Percentiles rank a stretch among this genome's conserved stretches.
Evolutionary conservation across 768 basidiomycete species (phyloP).

Genomic region (Panellus pusillus): DNA sequence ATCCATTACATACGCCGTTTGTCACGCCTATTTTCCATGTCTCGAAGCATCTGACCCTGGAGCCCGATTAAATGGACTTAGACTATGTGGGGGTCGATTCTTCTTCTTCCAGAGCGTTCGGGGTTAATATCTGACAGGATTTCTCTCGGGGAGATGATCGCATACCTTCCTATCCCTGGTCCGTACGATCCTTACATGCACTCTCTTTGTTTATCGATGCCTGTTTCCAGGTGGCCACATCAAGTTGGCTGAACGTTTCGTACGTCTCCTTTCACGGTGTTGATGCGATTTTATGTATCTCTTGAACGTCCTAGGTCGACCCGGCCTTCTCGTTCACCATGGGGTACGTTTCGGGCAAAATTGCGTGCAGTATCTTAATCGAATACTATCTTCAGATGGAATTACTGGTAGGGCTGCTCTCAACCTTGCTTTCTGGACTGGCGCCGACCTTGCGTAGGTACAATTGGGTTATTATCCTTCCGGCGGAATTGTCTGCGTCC

Average conservation of each 20-base stretch:
- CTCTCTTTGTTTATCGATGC: too few relatives aligned
- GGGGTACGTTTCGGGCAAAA: conserved; percentile 27
- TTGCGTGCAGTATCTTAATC: neutral
- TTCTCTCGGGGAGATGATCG: conserved; percentile 48
- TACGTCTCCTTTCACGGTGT: neutral
- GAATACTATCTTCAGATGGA: conserved; percentile 37
- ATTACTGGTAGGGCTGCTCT: conserved; percentile 59
- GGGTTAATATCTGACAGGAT: conserved; percentile 38
- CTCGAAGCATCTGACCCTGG: too few relatives aligned
- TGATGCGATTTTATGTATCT: neutral
- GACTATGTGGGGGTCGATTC: conserved; percentile 46
- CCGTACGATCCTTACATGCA: too few relatives aligned
- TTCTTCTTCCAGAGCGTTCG: neutral
- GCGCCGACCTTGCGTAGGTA: too few relatives aligned
- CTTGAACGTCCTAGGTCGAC: conserved; percentile 39
- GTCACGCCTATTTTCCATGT: too few relatives aligned
- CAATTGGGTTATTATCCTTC: conserved; percentile 48
- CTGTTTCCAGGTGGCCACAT: conserved; percentile 58
- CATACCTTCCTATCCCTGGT: conserved; percentile 68
- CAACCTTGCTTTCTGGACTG: neutral
- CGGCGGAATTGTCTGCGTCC: conserved; percentile 73
- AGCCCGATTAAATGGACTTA: too few relatives aligned
- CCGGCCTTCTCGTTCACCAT: conserved; percentile 65
- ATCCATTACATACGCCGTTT: conserved; percentile 64
- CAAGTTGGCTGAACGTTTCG: conserved; percentile 78